phyloP scores from a whole-genome alignment of 768 basidiomycete species.

The Xerocomellus dryophilus region DNA sequence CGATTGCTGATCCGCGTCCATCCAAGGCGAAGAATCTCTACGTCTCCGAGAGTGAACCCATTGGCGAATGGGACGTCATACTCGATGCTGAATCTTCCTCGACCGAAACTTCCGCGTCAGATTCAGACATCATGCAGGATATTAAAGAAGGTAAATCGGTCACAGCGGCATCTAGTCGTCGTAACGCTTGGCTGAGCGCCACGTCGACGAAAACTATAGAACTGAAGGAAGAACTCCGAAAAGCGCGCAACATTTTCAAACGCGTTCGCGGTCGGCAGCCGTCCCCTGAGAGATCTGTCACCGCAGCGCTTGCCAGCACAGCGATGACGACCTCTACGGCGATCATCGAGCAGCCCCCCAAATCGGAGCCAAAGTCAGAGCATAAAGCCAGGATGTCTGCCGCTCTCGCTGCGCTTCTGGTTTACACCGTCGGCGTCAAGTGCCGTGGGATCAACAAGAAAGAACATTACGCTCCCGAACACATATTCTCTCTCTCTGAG shows the following conservation, averaged over 20 bases:
- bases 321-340: slow-evolving; percentile 10
- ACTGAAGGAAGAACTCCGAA: slow-evolving; percentile 39
- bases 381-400: slow-evolving; percentile 70
- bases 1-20: neutral
- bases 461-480: slow-evolving; percentile 78
- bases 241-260: slow-evolving; percentile 40
- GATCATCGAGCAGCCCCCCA: slow-evolving; percentile 16
- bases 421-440: slow-evolving; percentile 95
- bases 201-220: slow-evolving; percentile 24
- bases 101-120: slow-evolving; percentile 37
- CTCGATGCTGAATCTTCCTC: slow-evolving; percentile 44
- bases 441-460: slow-evolving; percentile 88
- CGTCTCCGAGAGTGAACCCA: slow-evolving; percentile 40
- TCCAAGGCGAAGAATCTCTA: slow-evolving; percentile 75
- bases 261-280: slow-evolving; percentile 37
- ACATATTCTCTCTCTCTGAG: slow-evolving; percentile 94
- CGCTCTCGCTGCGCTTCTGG: slow-evolving; percentile 68
- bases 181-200: slow-evolving; percentile 14
- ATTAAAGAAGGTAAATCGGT: slow-evolving; percentile 27
- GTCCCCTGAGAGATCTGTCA: slow-evolving; percentile 17
- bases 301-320: slow-evolving; percentile 12
- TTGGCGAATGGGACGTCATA: slow-evolving; percentile 32
- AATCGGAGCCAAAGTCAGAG: slow-evolving; percentile 12
- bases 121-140: slow-evolving; percentile 28
- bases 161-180: neutral